Base-by-base conservation (phyloP, 257 asterid species). In the Fraxinus anomala region DNA sequence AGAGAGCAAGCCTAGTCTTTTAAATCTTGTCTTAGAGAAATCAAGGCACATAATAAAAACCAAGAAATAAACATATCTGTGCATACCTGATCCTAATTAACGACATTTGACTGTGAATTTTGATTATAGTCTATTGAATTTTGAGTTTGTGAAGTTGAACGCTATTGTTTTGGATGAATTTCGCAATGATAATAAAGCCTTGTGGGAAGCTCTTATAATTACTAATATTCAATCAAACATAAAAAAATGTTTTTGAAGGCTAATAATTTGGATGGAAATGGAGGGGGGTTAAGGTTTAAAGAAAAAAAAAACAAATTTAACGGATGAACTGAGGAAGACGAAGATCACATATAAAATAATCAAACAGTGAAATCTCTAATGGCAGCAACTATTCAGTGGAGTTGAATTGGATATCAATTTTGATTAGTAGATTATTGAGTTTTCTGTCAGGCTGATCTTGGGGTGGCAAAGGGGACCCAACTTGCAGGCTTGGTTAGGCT, bases 271-370 rank as follows among this genome's bases (percentile, higher is more conserved):
- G 63, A 59, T 3, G 73, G 56, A 40, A 59, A 16, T 19, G 26
- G 54, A 16, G 7, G 39, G 39, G 39, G 39, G 9, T 1, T 36
- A 37, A 72, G n/a, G 23, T 70, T 75, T 74, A 79, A 44, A 70
- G 37, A 47, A 16, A 30, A 69, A 30, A 40, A 61, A n/a, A n/a
- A n/a, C n/a, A n/a, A 77, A 14, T 75, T 65, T 76, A 88, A 82
- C 87, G 87, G 89, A 83, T 13, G 23, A 42, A 83, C 39, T 70
- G 72, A 80, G 82, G 73, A 80, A 30, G 9, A 36, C 40, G 1
- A 6, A 36, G 40, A 36, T 36, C 9, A 1, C 4, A 59, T 59
- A 59, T 23, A n/a, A 59, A 59, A 23, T n/a, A 21, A n/a, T 9
- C 28, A n/a, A 34, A 5, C 40, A 5, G 40, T 36, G 40, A 36